Evolutionary conservation across 2,329 filamentous ascomycete genomes (phyloP), one percentile per base, ranked within the genome.

Genomic region (Harringtonia lauricola): DNA sequence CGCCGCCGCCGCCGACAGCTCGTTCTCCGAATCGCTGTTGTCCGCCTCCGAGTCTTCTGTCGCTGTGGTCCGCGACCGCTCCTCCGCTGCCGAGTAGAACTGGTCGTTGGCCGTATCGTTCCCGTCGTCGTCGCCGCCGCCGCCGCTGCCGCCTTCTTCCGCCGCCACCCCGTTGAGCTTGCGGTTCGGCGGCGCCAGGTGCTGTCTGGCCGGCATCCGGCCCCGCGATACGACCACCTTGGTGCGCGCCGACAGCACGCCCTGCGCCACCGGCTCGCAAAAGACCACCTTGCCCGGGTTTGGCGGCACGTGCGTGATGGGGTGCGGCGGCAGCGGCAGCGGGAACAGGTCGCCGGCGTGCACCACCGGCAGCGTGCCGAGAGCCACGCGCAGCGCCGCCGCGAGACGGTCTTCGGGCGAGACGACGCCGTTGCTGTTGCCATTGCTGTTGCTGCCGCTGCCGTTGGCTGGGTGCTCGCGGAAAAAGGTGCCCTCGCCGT

Each of bases 181-280:
- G 36, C 72, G 71, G 17, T 71, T 68, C 1, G 89, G 95, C 14
- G 69, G 73, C 1, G 85, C 72, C 8, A 80, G 73, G 36, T 96
- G 59, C 8, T 21, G 19, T 12, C 30, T 30, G 21, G 37, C 26
- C 46, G 76, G 74, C 21, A 68, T 70, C 52, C 70, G 75, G 5
- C 78, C 75, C 22, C 75, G 74, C 39, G 85, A 80, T 19, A 96
- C 70, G 21, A 98, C 80, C 45, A 98, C 86, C 55, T 84, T 88
- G 15, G 89, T 98, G 13, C 68, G 74, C 1, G 86, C 72, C 9
- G 81, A 73, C 38, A 98, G 60, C 6, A 92, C 62, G 9, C 92
- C 92, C 62, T 98, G 92, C 7, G 86, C 79, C 15, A 96, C 88
- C 9, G 92, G 92, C 59, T 98, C 92, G 59, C 89, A 96, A n/a